These are phyloP conservation scores for Spirogloea muscicola DNA, from an alignment of 139 green algal genomes.

Conservation along the genomic window DNA sequence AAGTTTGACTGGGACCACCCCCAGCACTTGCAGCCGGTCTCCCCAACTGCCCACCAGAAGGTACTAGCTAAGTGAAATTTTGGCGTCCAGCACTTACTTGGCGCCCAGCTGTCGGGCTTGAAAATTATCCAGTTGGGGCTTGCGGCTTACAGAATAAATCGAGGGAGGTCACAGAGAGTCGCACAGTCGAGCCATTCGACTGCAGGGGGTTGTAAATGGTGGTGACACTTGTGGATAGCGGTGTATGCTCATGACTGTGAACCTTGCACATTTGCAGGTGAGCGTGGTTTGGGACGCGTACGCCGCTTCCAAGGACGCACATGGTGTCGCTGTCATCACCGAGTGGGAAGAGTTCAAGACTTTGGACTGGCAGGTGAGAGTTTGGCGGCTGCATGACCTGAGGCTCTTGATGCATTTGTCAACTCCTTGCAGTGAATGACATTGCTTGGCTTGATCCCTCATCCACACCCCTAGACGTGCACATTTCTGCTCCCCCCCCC, in stretches of 20 bases:
- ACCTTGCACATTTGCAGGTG: background rate
- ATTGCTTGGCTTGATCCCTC: background rate
- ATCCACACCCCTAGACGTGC: background rate
- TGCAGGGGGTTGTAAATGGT: background rate
- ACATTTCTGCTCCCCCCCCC: background rate
- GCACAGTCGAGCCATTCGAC: too few species aligned
- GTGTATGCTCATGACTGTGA: slow-evolving; percentile 1
- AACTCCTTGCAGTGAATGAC: background rate
- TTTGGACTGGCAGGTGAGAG: slow-evolving; percentile 58
- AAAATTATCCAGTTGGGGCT: too few species aligned
- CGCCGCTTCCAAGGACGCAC: slow-evolving; percentile 56
- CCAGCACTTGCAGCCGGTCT: slow-evolving; percentile 24
- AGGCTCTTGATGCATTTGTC: background rate
- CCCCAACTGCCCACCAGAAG: slow-evolving; percentile 10
- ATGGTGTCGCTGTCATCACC: slow-evolving; percentile 90
- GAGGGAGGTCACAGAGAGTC: too few species aligned
- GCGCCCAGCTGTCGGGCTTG: too few species aligned
- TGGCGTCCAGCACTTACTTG: too few species aligned
- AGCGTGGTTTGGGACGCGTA: slow-evolving; percentile 1
- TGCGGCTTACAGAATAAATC: too few species aligned
- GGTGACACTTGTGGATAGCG: background rate
- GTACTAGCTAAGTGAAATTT: too few species aligned
- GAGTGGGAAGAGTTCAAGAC: slow-evolving; percentile 99
- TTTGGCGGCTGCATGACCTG: background rate
- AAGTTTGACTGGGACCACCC: slow-evolving; percentile 48